These are phyloP conservation scores for Pseudocercospora cruenta DNA, from an alignment of 2,329 filamentous ascomycete species.

Conservation along the genomic window DNA sequence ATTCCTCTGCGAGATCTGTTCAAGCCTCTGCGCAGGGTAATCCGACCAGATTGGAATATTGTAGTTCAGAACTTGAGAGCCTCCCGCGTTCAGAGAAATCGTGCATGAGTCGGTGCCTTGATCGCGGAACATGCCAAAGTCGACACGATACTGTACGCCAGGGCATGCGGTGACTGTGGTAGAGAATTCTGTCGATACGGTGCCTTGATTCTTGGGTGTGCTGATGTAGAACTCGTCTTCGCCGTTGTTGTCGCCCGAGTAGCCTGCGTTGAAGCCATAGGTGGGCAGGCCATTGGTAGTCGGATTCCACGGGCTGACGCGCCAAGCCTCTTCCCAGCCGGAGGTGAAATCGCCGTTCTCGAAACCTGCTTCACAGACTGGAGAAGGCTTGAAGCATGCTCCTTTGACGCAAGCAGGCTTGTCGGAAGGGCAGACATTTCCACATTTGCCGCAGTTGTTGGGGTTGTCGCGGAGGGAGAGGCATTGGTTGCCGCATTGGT, in stretches of 20 bases:
- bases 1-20: background rate
- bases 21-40: background rate
- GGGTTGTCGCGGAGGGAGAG: constrained; percentile 7
- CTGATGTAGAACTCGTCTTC: background rate
- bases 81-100: background rate
- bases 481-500: constrained; percentile 13
- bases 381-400: constrained; percentile 12
- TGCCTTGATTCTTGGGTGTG: background rate
- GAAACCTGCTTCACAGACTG: background rate
- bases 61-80: background rate
- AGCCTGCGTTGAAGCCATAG: background rate
- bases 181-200: background rate
- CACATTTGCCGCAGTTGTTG: constrained; percentile 16
- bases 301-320: background rate
- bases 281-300: background rate
- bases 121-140: background rate
- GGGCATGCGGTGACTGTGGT: background rate
- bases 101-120: background rate
- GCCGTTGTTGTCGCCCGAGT: background rate
- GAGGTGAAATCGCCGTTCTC: background rate
- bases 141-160: background rate
- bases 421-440: constrained; percentile 2
- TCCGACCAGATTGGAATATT: background rate
- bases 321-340: no score
- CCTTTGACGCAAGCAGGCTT: constrained; percentile 14